Evolutionary conservation across 495 filamentous ascomycete species (phyloP), one percentile per base, ranked within the genome.

Genomic region (Articulospora tetracladia): DNA sequence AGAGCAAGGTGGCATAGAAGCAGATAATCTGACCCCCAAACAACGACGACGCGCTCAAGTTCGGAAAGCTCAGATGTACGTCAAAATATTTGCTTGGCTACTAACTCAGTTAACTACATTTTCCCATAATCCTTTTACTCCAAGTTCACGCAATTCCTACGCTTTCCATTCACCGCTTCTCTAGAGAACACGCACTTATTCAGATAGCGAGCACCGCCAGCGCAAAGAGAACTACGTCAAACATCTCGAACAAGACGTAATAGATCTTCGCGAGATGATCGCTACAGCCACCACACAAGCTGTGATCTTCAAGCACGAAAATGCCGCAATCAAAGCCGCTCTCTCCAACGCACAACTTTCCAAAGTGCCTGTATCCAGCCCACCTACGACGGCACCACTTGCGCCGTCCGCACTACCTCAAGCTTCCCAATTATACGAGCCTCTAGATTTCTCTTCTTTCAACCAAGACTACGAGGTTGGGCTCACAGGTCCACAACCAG

Each of bases 181-280:
- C 19, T 53, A 52, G n/a, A 20, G 26, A 22, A 51, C 15, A 54
- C 27, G 24, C 28, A 34, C 58, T 62, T 27, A 62, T 44, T 30
- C 17, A 39, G 20, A 1, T 13, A 68, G 65, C n/a, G 59, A 78
- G 61, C 79, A 82, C 60, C 76, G 78, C 4, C 75, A 80, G 62
- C 73, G 77, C 27, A 81, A 82, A 63, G 74, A 74, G 23, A 77
- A 80, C 68, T 77, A 80, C 65, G 71, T 78, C 57, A 76, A 75
- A 60, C 64, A 76, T 64, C 73, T 81, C 30, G 79, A 82, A 72
- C 67, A 69, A 62, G 78, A 81, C 53, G 64, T 78, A 1, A 69
- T 70, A 19, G 63, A 68, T 28, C 64, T 77, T 23, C 74, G 79
- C 11, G 73, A 79, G 25, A 60, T 75, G 66, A 79, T 82, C 61